Percentiles rank a stretch among this genome's conserved stretches.
phyloP scores from a whole-genome alignment of 1,139 yeast species.

The Yamadazyma sp. region DNA sequence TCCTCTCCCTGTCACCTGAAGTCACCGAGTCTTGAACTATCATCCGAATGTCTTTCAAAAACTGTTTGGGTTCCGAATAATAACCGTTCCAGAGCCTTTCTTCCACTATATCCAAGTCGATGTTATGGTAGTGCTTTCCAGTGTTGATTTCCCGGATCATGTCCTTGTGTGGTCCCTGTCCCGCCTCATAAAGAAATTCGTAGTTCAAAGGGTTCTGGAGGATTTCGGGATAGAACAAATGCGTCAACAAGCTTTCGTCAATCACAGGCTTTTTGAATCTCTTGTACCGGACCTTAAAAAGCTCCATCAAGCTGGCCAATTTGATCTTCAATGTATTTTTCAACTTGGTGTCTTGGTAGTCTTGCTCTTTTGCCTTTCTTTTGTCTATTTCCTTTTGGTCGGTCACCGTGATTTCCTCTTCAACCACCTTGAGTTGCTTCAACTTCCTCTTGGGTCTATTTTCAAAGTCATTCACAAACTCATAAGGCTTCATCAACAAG shows the following conservation, averaged over 20 bases:
- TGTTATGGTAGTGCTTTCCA: conserved; percentile 73
- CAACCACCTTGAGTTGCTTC: conserved; percentile 33
- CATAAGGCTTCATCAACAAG: conserved; percentile 65
- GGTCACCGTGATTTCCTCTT: conserved; percentile 9
- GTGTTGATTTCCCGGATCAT: conserved; percentile 79
- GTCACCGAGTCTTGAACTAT: conserved; percentile 78
- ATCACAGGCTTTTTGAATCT: conserved; percentile 87
- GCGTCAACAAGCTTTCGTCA: conserved; percentile 71
- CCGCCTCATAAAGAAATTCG: conserved; percentile 52
- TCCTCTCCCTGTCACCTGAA: conserved; percentile 79
- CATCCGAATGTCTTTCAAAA: conserved; percentile 77
- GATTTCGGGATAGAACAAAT: conserved; percentile 67
- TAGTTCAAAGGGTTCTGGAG: conserved; percentile 39
- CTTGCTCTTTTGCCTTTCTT: conserved; percentile 50
- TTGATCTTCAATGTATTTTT: conserved; percentile 84
- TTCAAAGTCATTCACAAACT: conserved; percentile 51
- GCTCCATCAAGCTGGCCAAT: conserved; percentile 84
- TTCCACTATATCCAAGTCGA: conserved; percentile 92
- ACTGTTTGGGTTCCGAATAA: conserved; percentile 91
- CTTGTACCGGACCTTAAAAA: conserved; percentile 82
- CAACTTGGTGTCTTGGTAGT: conserved; percentile 73
- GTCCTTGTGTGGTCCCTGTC: conserved; percentile 51
- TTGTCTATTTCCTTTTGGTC: conserved; percentile 21
- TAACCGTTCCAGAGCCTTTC: conserved; percentile 96
- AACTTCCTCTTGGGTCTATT: conserved; percentile 52